Base-by-base conservation (phyloP, 2,329 filamentous ascomycete species). In the Lasiodiplodia sp. region DNA sequence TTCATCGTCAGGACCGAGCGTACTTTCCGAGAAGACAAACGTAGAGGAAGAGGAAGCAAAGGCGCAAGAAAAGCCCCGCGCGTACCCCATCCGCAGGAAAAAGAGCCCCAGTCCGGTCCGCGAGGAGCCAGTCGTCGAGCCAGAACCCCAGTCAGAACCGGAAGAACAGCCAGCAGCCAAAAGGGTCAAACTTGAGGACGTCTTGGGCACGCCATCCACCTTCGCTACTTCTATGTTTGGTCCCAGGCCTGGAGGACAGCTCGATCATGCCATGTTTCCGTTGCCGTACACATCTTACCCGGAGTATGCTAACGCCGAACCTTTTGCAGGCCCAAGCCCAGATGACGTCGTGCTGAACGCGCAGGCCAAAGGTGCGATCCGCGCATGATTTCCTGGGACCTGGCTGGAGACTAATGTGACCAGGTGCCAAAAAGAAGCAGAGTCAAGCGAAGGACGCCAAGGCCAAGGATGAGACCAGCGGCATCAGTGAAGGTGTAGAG, bases 271-370 rank as follows among this genome's bases (percentile, higher is more conserved):
- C 38, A 68, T 69, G 12, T 76, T 79, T 62, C 72, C 79, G 66
- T 74, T 84, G 62, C 80, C 82, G n/a, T 84, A 82, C 69, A 72
- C 71, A n/a, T 56, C 38, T 11, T 72, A 74, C 68, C 72, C 73
- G 60, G 73, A 73, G 23, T 76, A 77, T 67, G 84, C 78, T 76
- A 84, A 80, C 76, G 74, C 84, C 75, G 83, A 88, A 76, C 88
- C 90, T 69, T 97, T 97, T 82, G 85, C 90, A 84, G 88, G 89
- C 78, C 94, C 95, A 67, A 97, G 94, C 81, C 94, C 94, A 73
- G 94, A 98, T 83, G 94, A 97, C 79, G 83, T 96, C 76, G 92
- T 97, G 75, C 86, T 93, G 71, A 89, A 90, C 79, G 95, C 94
- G 73, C 95, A 97, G 85, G 75, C 79, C 68, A 83, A 83, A 77